Base-by-base conservation (phyloP, 768 basidiomycete species). In the Gloeopeniophorella convolvens region DNA sequence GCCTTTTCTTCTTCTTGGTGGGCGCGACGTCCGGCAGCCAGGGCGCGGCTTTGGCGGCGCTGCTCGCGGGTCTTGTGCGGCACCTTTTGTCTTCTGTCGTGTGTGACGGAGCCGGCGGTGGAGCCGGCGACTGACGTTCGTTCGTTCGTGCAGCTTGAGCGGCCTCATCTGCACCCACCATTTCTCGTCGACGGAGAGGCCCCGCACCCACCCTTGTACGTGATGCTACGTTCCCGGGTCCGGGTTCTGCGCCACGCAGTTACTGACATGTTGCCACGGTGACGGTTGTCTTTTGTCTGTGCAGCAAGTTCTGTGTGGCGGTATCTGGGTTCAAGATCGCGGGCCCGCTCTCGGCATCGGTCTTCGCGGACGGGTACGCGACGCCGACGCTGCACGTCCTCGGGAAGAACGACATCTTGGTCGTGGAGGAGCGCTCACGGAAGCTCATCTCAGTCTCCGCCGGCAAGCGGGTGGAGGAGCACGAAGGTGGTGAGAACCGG, bases 351-450 rank as follows among this genome's bases (percentile, higher is more conserved):
- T 68, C 74, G 26, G 70, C 71, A 21, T 57, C 69, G 5, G 66
- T 86, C 42, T 81, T 81, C 57, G 65, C 69, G 4, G 62, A 70
- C 8, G 71, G 70, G 18, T 83, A 78, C 59, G 64, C 71, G 18
- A 92, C 90, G 8, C 85, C 80, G 3, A 89, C 86, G 0, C 66
- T 94, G 18, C 89, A 91, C 62, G 71, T 92, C 13, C 65, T 89
- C 7, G 90, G 90, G n/a, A 73, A 68, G 57, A 86, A 71, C 32
- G 90, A 93, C 56, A 75, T 86, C 10, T 74, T 94, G 20, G 85
- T 93, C 10, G 63, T 75, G 10, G 76, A 78, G 62, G 86, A 89
- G 60, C 76, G 89, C 27, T 78, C 86, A 0, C 72, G 72, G 51
- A 62, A 64, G 13, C 67, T 91, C 5, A 64, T 87, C 13, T 70